Percentiles rank a stretch among this genome's conserved stretches.
phyloP scores from a whole-genome alignment of 2,329 filamentous ascomycete genomes.

The Venturia asperata region DNA sequence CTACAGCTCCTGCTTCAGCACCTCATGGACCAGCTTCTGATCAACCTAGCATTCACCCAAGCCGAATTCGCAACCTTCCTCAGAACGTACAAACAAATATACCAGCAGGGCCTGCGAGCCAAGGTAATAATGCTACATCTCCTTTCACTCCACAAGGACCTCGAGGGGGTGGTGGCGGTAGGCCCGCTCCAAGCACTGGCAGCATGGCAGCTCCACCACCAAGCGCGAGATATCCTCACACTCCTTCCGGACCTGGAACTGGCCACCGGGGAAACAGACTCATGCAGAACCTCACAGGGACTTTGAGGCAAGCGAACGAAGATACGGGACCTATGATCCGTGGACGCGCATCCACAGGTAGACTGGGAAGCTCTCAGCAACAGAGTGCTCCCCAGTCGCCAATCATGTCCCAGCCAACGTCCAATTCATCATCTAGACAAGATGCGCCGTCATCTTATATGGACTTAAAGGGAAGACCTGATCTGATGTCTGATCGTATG shows the following conservation, averaged over 20 bases:
- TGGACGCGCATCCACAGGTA: slow-evolving; percentile 3
- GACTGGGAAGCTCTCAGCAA: slow-evolving; percentile 11
- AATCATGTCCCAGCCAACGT: not conserved
- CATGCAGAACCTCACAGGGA: not conserved
- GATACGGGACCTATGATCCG: slow-evolving; percentile 2
- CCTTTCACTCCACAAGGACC: slow-evolving; percentile 20
- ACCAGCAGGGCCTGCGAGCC: slow-evolving; percentile 2
- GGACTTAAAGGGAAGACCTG: not conserved
- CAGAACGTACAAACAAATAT: slow-evolving; percentile 13
- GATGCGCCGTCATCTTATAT: not conserved
- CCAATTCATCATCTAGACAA: slow-evolving; percentile 1
- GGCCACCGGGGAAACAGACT: not conserved
- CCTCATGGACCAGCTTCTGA: slow-evolving; percentile 30
- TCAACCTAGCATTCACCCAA: slow-evolving; percentile 46
- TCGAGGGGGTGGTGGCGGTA: slow-evolving; percentile 12
- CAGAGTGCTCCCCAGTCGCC: slow-evolving; percentile 14
- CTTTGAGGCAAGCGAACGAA: not conserved
- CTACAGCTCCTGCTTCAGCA: slow-evolving; percentile 27
- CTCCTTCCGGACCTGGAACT: slow-evolving; percentile 10
- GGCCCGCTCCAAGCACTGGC: slow-evolving; percentile 2
- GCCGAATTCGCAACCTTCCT: slow-evolving; percentile 43
- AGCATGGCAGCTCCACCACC: slow-evolving; percentile 15
- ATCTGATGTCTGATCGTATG: slow-evolving; percentile 13
- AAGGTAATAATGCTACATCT: not conserved
- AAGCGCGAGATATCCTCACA: not conserved